phyloP scores from a whole-genome alignment of 495 filamentous ascomycete species.

The Ascobolus immersus region DNA sequence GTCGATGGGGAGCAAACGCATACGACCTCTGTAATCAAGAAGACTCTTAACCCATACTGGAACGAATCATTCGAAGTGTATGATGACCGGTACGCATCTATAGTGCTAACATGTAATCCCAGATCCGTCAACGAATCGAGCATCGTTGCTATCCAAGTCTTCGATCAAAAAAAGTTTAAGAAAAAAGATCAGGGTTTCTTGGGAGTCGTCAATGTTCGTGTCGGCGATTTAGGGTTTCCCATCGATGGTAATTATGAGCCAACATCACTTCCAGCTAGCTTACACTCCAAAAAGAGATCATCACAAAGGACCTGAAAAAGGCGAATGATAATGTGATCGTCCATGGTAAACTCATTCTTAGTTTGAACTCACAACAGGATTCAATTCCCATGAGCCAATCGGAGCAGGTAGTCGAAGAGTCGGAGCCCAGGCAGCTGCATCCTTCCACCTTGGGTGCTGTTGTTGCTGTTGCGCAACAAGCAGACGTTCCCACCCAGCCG shows the following conservation, averaged over 20 bases:
- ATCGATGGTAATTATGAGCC: slow-evolving; percentile 1
- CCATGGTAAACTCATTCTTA: slow-evolving; percentile 90
- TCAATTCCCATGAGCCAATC: slow-evolving; percentile 33
- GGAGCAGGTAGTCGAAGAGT: slow-evolving; percentile 16
- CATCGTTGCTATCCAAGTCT: slow-evolving; percentile 91
- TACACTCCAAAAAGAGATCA: slow-evolving; percentile 43
- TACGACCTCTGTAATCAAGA: slow-evolving; percentile 84
- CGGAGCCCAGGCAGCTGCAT: slow-evolving; percentile 12
- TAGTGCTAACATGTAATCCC: slow-evolving; percentile 14
- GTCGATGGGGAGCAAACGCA: slow-evolving; percentile 89
- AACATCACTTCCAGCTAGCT: background rate
- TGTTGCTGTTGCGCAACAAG: slow-evolving; percentile 21
- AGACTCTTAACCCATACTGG: slow-evolving; percentile 96
- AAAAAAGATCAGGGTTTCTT: slow-evolving; percentile 99
- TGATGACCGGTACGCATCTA: slow-evolving; percentile 11
- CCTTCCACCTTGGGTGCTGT: slow-evolving; percentile 12
- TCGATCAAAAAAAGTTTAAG: slow-evolving; percentile 99
- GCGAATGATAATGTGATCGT: slow-evolving; percentile 95
- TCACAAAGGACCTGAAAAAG: slow-evolving; percentile 94
- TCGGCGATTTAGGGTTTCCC: slow-evolving; percentile 77
- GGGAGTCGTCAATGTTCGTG: slow-evolving; percentile 86
- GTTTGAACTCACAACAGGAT: slow-evolving; percentile 88
- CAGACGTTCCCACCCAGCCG: too few species aligned
- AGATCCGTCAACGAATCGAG: slow-evolving; percentile 78
- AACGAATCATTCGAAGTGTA: slow-evolving; percentile 98